These are phyloP conservation scores for Didymella arachidicola DNA, from an alignment of 2,329 filamentous ascomycete species.

Conservation along the genomic window DNA sequence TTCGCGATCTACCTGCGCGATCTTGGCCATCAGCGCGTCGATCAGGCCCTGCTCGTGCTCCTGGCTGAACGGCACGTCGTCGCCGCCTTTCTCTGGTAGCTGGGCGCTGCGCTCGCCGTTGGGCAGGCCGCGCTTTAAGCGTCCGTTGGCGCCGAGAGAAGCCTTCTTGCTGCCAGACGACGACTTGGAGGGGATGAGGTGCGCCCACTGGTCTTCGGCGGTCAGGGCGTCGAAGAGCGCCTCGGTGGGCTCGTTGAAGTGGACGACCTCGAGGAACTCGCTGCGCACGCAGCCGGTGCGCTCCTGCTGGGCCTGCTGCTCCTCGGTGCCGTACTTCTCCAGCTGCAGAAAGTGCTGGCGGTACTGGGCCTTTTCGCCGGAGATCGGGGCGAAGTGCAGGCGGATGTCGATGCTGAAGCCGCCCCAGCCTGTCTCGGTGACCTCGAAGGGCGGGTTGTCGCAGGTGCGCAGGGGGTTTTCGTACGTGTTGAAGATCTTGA, in stretches of 20 bases:
- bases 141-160: constrained; percentile 41
- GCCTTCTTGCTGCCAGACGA: constrained; percentile 55
- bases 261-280: constrained; percentile 90
- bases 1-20: constrained; percentile 44
- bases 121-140: constrained; percentile 46
- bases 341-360: constrained; percentile 90
- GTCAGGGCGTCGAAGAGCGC: constrained; percentile 89
- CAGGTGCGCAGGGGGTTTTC: constrained; percentile 81
- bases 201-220: constrained; percentile 67
- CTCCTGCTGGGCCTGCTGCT: constrained; percentile 67
- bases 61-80: constrained; percentile 46
- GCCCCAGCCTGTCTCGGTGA: constrained; percentile 95
- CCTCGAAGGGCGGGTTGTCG: constrained; percentile 81
- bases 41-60: constrained; percentile 47
- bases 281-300: constrained; percentile 69
- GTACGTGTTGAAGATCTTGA: constrained; percentile 98
- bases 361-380: constrained; percentile 93
- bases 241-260: constrained; percentile 97
- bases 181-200: constrained; percentile 48
- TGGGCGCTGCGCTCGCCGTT: constrained; percentile 49
- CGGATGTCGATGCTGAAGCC: constrained; percentile 98
- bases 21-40: constrained; percentile 41
- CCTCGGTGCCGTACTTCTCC: constrained; percentile 81
- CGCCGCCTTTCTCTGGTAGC: constrained; percentile 45
- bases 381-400: constrained; percentile 88